A percentile compares a stretch with the other conserved stretches of the same genome.
These are phyloP conservation scores for Zygoascus flipseniorum DNA, from an alignment of 805 yeast genomes.

Conservation along the genomic window DNA sequence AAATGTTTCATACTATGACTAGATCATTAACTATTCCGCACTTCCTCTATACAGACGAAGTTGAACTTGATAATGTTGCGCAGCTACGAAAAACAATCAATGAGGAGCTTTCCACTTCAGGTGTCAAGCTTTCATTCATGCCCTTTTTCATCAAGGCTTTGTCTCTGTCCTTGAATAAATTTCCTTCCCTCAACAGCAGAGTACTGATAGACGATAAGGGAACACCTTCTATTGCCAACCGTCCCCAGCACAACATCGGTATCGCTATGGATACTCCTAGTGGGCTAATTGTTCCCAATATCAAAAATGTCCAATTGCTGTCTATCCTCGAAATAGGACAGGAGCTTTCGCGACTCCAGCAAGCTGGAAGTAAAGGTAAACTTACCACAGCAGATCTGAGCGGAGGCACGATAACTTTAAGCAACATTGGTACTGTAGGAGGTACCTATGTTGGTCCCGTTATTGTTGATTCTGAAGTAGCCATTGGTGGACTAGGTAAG, in stretches of 20 bases:
- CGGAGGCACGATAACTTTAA: slow-evolving; percentile 27
- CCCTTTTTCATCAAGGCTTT: slow-evolving; percentile 30
- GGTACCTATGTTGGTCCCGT: slow-evolving; percentile 30
- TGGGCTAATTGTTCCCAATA: slow-evolving; percentile 28
- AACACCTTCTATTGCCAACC: slow-evolving; percentile 19
- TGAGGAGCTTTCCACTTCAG: slow-evolving; percentile 9
- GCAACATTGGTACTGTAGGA: slow-evolving; percentile 29
- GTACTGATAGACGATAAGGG: slow-evolving; percentile 14
- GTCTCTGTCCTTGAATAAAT: slow-evolving; percentile 22
- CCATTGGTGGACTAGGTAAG: slow-evolving; percentile 27
- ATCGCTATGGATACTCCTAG: slow-evolving; percentile 29
- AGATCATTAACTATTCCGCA: slow-evolving; percentile 27
- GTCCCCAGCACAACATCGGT: slow-evolving; percentile 25
- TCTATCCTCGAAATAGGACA: slow-evolving; percentile 24
- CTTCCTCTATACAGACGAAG: slow-evolving; percentile 28
- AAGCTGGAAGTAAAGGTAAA: slow-evolving; percentile 20
- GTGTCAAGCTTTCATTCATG: slow-evolving; percentile 23
- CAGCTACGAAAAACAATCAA: slow-evolving; percentile 20
- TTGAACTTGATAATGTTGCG: slow-evolving; percentile 21
- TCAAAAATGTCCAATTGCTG: slow-evolving; percentile 22
- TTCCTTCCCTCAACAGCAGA: slow-evolving; percentile 24
- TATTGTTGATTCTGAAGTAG: slow-evolving; percentile 26
- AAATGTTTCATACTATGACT: slow-evolving; percentile 29
- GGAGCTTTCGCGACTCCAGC: slow-evolving; percentile 24
- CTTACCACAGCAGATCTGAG: slow-evolving; percentile 22